Evolutionary conservation across 2,329 filamentous ascomycete genomes (phyloP).

Genomic region (Hymenoscyphus fructigenus): DNA sequence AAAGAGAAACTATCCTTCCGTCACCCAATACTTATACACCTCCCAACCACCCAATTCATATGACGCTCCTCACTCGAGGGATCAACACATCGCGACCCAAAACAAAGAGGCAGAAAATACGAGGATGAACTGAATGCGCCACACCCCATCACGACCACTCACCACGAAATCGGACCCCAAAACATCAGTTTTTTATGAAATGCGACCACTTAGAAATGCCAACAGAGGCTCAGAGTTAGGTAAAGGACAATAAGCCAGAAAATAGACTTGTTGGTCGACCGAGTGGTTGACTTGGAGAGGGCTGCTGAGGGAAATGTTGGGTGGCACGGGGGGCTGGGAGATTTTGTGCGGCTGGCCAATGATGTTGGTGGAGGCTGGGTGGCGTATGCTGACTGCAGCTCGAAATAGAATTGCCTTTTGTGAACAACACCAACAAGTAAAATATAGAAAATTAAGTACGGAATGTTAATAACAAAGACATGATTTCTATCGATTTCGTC

Average conservation of each 20-base stretch:
- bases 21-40: slow-evolving; percentile 1
- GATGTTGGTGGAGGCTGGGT: not conserved
- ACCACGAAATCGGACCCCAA: not conserved
- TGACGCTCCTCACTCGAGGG: not conserved
- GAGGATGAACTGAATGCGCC: not conserved
- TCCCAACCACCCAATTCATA: not conserved
- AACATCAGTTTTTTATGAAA: not conserved
- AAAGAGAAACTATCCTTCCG: not conserved
- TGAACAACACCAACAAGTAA: not conserved
- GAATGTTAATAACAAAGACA: not conserved
- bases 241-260: not conserved
- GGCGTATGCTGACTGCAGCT: not conserved
- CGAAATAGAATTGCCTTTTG: not conserved
- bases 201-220: not conserved
- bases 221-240: not conserved
- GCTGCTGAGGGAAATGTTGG: not conserved
- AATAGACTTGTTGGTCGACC: not conserved
- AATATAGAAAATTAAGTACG: not conserved
- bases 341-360: not conserved
- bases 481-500: too few relatives aligned
- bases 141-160: not conserved
- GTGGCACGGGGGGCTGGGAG: not conserved
- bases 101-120: not conserved
- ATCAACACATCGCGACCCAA: not conserved
- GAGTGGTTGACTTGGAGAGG: not conserved